A percentile compares a stretch with the other conserved stretches of the same genome.
Conservation (phyloP, 2,329 filamentous ascomycete genomes). For the Alternaria longipes region DNA sequence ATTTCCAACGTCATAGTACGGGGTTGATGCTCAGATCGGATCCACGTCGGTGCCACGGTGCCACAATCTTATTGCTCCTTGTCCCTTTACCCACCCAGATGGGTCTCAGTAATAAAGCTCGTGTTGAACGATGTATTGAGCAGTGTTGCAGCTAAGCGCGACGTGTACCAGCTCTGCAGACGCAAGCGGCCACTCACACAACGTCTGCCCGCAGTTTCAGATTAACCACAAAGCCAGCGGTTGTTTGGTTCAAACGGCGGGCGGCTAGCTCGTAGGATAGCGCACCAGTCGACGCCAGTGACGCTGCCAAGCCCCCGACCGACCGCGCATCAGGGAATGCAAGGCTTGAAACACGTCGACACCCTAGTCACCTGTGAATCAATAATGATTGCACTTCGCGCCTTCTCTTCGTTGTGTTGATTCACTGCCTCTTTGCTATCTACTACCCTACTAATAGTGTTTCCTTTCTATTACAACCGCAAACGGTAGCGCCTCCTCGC, state of each 20-base stretch:
- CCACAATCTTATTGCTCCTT: slow-evolving; percentile 14
- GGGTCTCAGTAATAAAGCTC: neutral
- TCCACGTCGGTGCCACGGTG: slow-evolving; percentile 12
- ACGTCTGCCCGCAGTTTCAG: neutral
- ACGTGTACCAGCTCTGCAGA: neutral
- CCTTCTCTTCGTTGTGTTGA: slow-evolving; percentile 7
- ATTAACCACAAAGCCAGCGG: neutral
- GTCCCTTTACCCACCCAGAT: slow-evolving; percentile 12
- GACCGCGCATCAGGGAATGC: slow-evolving; percentile 21
- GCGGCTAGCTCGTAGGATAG: slow-evolving; percentile 12
- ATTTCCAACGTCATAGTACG: slow-evolving; percentile 20
- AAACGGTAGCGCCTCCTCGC: neutral
- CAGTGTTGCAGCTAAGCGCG: neutral
- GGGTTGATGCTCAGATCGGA: slow-evolving; percentile 18
- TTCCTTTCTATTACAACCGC: neutral
- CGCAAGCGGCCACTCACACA: neutral
- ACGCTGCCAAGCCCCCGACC: slow-evolving; percentile 21
- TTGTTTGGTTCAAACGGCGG: slow-evolving; percentile 20
- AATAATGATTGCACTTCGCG: slow-evolving; percentile 8
- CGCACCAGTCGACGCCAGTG: slow-evolving; percentile 13
- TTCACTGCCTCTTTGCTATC: slow-evolving; percentile 6
- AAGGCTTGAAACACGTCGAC: slow-evolving; percentile 25
- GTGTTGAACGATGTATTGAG: neutral
- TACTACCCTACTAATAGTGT: neutral
- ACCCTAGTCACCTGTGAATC: slow-evolving; percentile 16